These are phyloP conservation scores for Ananas comosus DNA, from an alignment of 176 grass and related monocot species.

Conservation along the genomic window DNA sequence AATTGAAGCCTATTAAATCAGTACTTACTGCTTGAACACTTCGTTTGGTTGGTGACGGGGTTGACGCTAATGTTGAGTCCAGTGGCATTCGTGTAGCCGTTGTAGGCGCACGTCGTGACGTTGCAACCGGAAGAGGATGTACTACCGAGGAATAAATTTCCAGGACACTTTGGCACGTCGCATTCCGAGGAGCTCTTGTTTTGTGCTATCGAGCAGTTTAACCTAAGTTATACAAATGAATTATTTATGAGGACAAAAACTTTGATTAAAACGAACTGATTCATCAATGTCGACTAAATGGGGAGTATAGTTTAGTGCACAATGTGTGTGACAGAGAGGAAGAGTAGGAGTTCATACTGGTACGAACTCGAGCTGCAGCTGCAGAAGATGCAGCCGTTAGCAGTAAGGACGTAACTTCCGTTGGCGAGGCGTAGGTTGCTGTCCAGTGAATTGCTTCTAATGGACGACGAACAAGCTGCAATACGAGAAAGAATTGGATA, in stretches of 20 bases:
- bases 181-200: conserved; percentile 47
- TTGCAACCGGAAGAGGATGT: conserved; percentile 44
- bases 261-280: background rate
- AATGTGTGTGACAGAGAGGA: background rate
- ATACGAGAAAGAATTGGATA: background rate
- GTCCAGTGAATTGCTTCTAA: conserved; percentile 51
- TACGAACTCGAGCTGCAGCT: conserved; percentile 74
- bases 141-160: conserved; percentile 56
- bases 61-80: conserved; percentile 37
- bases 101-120: conserved; percentile 47
- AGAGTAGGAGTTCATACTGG: conserved; percentile 46
- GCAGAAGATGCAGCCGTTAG: conserved; percentile 77
- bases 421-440: conserved; percentile 48
- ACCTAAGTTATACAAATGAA: conserved; percentile 30
- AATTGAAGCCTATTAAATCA: background rate
- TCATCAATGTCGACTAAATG: no score
- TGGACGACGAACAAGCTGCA: conserved; percentile 74
- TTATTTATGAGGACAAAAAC: background rate
- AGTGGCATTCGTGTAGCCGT: conserved; percentile 67
- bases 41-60: conserved; percentile 49
- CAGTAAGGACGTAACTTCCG: conserved; percentile 72
- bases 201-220: conserved; percentile 53
- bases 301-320: no score
- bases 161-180: conserved; percentile 40
- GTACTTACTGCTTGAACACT: background rate